Conservation (phyloP, 208 protist genomes). For the Leishmania gerbilli region DNA sequence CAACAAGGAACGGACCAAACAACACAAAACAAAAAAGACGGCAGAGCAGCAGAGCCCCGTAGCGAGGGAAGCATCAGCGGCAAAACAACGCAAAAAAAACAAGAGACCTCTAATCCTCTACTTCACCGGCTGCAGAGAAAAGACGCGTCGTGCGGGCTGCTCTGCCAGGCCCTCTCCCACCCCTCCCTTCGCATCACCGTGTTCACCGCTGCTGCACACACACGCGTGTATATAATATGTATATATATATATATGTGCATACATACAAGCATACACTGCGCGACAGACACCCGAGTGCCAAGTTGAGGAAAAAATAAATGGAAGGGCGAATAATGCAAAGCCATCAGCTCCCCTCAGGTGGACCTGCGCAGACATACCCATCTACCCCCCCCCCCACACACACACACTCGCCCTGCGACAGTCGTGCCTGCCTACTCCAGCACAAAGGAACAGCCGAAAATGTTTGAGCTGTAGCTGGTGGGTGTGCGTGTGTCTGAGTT, state of each 20-base stretch:
- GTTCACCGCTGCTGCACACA: neutral
- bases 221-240: neutral
- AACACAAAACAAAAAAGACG: neutral
- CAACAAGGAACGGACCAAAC: neutral
- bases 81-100: no score
- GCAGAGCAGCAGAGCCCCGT: neutral
- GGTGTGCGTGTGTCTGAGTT: neutral
- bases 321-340: neutral
- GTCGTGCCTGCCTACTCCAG: neutral
- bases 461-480: neutral
- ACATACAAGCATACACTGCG: neutral
- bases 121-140: neutral
- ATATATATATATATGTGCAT: conserved; percentile 15
- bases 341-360: neutral
- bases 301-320: neutral
- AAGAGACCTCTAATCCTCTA: neutral
- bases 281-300: neutral
- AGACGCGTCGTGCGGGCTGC: neutral
- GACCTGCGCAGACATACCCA: conserved; percentile 6
- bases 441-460: neutral
- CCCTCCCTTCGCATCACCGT: neutral
- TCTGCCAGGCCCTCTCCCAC: neutral
- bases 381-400: neutral
- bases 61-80: neutral
- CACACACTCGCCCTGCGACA: neutral